phyloP scores from a whole-genome alignment of 78 protist genomes.

The Dictyostelium capitatum region DNA sequence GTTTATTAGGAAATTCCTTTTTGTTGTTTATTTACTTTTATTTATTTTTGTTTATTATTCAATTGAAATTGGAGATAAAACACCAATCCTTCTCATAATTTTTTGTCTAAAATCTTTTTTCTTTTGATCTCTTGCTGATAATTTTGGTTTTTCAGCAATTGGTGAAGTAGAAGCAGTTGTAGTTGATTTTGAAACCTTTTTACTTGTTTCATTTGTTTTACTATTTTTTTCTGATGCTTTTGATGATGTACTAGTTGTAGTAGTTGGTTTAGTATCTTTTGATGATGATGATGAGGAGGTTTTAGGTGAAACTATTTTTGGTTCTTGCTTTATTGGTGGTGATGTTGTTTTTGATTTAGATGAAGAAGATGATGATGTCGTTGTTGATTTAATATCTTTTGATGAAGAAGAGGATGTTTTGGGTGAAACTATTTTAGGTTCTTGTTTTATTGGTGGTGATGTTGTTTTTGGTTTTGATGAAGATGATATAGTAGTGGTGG shows the following conservation, averaged over 20 bases:
- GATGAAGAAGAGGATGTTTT: not conserved
- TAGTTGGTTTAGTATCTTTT: not conserved
- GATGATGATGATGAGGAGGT: not conserved
- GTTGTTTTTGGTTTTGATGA: not conserved
- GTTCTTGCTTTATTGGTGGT: not conserved
- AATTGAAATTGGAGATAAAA: not conserved
- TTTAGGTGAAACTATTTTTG: not conserved
- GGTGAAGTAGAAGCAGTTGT: not conserved
- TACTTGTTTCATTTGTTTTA: not conserved
- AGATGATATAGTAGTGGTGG: not conserved
- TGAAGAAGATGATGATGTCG: not conserved
- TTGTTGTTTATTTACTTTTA: no score
- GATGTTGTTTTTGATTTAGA: not conserved
- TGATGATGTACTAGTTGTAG: not conserved
- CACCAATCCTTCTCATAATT: conserved; percentile 14
- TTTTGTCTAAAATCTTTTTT: conserved; percentile 15
- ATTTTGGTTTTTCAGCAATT: not conserved
- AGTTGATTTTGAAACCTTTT: not conserved
- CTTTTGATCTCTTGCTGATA: not conserved
- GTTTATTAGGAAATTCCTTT: no score
- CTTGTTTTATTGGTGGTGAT: not conserved
- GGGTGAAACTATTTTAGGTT: no score
- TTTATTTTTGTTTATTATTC: no score
- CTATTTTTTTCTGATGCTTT: not conserved
- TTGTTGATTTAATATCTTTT: not conserved